phyloP scores from a whole-genome alignment of 257 asterid genomes.

The Haberlea rhodopensis region DNA sequence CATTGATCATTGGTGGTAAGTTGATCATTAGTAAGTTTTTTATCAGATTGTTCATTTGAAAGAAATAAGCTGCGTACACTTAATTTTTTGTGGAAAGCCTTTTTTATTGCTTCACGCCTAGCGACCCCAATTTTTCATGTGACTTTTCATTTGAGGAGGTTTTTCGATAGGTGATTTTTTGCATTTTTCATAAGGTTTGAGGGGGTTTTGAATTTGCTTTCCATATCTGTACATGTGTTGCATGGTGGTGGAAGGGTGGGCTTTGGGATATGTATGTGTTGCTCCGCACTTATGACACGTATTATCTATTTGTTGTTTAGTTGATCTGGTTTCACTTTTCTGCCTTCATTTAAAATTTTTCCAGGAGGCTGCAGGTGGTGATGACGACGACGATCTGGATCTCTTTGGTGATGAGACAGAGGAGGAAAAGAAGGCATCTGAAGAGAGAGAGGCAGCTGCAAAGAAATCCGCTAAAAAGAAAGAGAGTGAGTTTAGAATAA shows the following conservation, averaged over 20 bases:
- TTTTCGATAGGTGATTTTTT: background rate
- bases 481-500: constrained; percentile 63
- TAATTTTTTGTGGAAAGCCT: too few species aligned
- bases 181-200: background rate
- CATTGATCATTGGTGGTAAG: too few species aligned
- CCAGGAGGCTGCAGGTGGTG: constrained; percentile 52
- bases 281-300: background rate
- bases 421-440: constrained; percentile 97
- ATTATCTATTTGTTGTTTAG: background rate
- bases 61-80: too few species aligned
- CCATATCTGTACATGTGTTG: background rate
- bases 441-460: constrained; percentile 66
- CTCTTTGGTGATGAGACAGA: constrained; percentile 97
- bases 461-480: constrained; percentile 86
- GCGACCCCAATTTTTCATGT: background rate
- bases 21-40: too few species aligned
- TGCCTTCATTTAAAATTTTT: background rate
- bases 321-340: background rate
- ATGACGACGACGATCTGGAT: constrained; percentile 72
- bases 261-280: background rate
- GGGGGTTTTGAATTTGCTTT: background rate
- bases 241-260: background rate
- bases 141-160: background rate
- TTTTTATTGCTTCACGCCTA: background rate
- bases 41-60: too few species aligned